phyloP scores from a whole-genome alignment of 2,329 filamentous ascomycete species.

The Alternaria brassicae region DNA sequence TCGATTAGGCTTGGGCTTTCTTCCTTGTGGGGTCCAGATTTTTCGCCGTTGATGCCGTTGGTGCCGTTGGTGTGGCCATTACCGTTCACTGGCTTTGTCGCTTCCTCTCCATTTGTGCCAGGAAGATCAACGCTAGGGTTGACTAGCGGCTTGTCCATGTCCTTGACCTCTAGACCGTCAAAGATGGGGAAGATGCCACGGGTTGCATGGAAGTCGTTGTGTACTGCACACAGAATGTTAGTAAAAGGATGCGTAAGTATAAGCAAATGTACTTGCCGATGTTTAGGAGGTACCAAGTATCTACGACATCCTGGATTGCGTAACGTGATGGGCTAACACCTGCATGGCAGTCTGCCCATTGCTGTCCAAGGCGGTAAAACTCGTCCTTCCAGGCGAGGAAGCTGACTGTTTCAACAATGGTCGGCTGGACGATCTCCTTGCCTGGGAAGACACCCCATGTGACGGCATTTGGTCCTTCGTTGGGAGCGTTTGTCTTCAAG shows the following conservation, averaged over 20 bases:
- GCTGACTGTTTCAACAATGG: conserved; percentile 97
- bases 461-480: conserved; percentile 93
- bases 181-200: conserved; percentile 86
- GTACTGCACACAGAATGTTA: conserved; percentile 64
- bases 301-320: conserved; percentile 83
- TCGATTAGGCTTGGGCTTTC: conserved; percentile 31
- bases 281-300: conserved; percentile 92
- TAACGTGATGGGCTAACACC: conserved; percentile 76
- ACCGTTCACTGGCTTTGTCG: conserved; percentile 13
- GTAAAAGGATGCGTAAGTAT: not conserved
- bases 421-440: conserved; percentile 99
- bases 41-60: conserved; percentile 24
- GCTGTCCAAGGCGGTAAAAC: conserved; percentile 87
- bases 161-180: conserved; percentile 73
- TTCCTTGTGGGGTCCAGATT: conserved; percentile 22
- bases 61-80: conserved; percentile 19
- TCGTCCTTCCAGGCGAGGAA: conserved; percentile 99
- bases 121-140: conserved; percentile 17
- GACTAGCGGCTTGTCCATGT: conserved; percentile 61
- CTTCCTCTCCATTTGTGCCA: conserved; percentile 14
- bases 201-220: conserved; percentile 94
- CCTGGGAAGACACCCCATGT: conserved; percentile 99
- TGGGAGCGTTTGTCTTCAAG: conserved; percentile 82
- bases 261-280: conserved; percentile 69
- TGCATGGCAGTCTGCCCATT: conserved; percentile 93